These are phyloP conservation scores for Pachysolen tannophilus DNA, from an alignment of 805 yeast species.

Conservation along the genomic window DNA sequence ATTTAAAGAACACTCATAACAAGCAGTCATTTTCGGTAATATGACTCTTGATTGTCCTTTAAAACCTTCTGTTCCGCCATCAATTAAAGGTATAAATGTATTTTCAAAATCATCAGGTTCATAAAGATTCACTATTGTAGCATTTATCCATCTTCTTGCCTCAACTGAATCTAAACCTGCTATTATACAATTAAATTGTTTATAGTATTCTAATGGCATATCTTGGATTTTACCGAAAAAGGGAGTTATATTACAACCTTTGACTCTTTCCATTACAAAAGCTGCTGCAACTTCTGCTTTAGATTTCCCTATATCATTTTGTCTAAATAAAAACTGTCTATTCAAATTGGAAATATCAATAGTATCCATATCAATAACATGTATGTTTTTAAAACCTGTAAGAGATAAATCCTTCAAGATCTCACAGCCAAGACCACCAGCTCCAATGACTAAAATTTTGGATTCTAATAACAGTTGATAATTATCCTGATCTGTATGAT, in stretches of 20 bases:
- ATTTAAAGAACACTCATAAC: slow-evolving; percentile 87
- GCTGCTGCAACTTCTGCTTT: slow-evolving; percentile 62
- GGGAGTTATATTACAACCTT: slow-evolving; percentile 42
- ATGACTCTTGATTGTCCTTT: slow-evolving; percentile 87
- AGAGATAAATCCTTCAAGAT: slow-evolving; percentile 63
- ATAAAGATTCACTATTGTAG: slow-evolving; percentile 56
- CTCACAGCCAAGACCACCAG: slow-evolving; percentile 83
- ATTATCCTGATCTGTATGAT: slow-evolving; percentile 5
- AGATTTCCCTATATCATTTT: slow-evolving; percentile 51
- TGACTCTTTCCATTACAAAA: slow-evolving; percentile 39
- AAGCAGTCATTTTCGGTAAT: slow-evolving; percentile 76
- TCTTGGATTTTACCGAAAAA: slow-evolving; percentile 61
- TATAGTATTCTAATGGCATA: slow-evolving; percentile 52
- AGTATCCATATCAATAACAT: slow-evolving; percentile 77
- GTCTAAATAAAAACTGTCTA: slow-evolving; percentile 65
- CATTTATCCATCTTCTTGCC: slow-evolving; percentile 87
- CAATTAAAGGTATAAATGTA: slow-evolving; percentile 61
- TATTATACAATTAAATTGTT: slow-evolving; percentile 60
- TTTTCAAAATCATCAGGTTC: slow-evolving; percentile 36
- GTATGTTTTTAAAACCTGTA: slow-evolving; percentile 57
- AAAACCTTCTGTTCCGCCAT: slow-evolving; percentile 95
- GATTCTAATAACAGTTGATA: slow-evolving; percentile 13
- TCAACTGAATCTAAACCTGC: slow-evolving; percentile 88
- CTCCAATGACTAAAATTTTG: slow-evolving; percentile 51
- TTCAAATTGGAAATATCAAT: slow-evolving; percentile 71